Percentiles rank a stretch among this genome's conserved stretches.
Evolutionary conservation across 208 protist species (phyloP).

Genomic region (Trypanosoma grayi): DNA sequence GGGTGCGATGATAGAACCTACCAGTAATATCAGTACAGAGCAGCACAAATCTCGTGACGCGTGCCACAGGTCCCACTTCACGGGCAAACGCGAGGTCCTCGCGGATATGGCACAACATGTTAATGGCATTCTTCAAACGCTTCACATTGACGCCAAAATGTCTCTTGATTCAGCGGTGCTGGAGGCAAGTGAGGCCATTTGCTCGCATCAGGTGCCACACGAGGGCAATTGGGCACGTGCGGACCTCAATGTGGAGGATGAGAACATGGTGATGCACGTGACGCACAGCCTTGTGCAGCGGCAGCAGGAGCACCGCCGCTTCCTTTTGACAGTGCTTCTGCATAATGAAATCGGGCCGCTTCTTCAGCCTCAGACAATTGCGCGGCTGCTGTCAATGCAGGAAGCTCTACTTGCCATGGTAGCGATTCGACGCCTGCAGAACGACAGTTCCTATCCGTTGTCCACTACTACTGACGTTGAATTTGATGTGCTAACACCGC

Average conservation of each 20-base stretch:
- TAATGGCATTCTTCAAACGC: conserved; percentile 27
- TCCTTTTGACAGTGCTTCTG: conserved; percentile 59
- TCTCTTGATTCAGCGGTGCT: conserved; percentile 69
- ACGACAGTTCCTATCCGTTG: conserved; percentile 40
- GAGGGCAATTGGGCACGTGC: conserved; percentile 70
- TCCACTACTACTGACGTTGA: conserved; percentile 6
- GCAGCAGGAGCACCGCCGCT: conserved; percentile 73
- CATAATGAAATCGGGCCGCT: conserved; percentile 28
- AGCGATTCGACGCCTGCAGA: conserved; percentile 71
- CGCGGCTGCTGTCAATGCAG: conserved; percentile 64
- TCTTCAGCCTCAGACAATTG: conserved; percentile 48
- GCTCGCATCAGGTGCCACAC: conserved; percentile 18
- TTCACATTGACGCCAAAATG: conserved; percentile 44
- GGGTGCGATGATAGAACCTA: conserved; percentile 4
- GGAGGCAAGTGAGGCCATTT: conserved; percentile 38
- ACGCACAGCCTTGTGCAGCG: conserved; percentile 54
- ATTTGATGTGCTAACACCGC: conserved; percentile 16
- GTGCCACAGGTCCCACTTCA: conserved; percentile 23
- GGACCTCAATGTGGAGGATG: conserved; percentile 67
- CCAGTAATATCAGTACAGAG: not conserved
- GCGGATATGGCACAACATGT: conserved; percentile 6
- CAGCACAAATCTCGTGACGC: not conserved
- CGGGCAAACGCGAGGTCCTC: conserved; percentile 8
- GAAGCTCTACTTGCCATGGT: conserved; percentile 61
- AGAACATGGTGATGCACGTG: conserved; percentile 70